Conservation (phyloP, 2,329 filamentous ascomycete species). For the Fusarium sp. region DNA sequence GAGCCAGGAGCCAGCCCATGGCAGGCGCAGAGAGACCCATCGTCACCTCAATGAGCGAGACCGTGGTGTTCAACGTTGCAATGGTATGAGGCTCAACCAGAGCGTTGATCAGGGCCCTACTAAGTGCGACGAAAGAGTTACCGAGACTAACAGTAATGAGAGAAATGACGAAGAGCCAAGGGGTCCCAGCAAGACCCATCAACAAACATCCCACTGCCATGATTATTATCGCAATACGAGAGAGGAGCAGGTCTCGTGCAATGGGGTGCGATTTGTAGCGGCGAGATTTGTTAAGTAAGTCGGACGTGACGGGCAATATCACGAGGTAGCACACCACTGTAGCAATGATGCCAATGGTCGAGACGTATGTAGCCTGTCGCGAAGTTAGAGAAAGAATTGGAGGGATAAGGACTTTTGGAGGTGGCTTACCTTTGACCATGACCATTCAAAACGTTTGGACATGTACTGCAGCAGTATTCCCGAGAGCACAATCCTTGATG, state of each 20-base stretch:
- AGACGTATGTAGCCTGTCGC: constrained; percentile 57
- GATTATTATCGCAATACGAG: constrained; percentile 53
- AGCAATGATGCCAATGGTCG: constrained; percentile 55
- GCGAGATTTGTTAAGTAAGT: constrained; percentile 48
- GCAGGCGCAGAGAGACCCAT: constrained; percentile 62
- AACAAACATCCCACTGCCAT: constrained; percentile 54
- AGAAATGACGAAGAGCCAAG: constrained; percentile 55
- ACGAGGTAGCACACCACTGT: constrained; percentile 57
- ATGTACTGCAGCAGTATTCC: constrained; percentile 65
- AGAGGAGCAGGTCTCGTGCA: constrained; percentile 58
- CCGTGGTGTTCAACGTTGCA: constrained; percentile 66
- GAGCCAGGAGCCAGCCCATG: constrained; percentile 61
- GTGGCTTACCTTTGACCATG: constrained; percentile 57
- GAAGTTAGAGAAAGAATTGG: not conserved
- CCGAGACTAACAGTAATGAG: constrained; percentile 63
- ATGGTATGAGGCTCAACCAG: constrained; percentile 67
- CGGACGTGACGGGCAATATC: constrained; percentile 55
- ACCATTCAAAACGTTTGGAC: constrained; percentile 64
- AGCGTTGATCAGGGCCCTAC: constrained; percentile 65
- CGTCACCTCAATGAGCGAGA: constrained; percentile 64
- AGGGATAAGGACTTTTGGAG: accelerated
- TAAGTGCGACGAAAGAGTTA: constrained; percentile 57
- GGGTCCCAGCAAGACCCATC: constrained; percentile 54
- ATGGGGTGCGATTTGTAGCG: constrained; percentile 51
- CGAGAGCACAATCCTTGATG: constrained; percentile 51